Evolutionary conservation across 2,329 filamentous ascomycete species (phyloP).

Genomic region (Botrytis tulipae): DNA sequence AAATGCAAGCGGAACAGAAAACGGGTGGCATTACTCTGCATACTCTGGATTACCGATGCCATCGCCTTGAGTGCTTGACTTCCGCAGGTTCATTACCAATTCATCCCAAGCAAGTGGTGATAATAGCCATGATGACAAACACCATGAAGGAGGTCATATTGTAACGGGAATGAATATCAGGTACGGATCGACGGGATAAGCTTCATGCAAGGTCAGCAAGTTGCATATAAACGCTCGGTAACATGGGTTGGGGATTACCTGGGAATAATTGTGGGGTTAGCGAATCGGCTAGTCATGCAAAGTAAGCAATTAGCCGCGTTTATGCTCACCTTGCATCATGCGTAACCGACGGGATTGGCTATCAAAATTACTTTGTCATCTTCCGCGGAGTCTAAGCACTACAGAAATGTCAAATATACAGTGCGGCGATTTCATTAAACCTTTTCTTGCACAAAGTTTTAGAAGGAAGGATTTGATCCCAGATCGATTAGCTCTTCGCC

Average conservation of each 20-base stretch:
- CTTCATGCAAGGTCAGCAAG: slow-evolving; percentile 1
- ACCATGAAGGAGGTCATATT: neutral
- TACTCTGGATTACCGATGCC: neutral
- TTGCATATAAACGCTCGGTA: neutral
- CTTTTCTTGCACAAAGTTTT: neutral
- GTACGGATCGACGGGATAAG: neutral
- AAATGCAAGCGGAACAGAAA: neutral
- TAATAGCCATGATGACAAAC: no score
- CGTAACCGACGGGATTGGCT: neutral
- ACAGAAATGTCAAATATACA: neutral
- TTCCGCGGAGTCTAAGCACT: neutral
- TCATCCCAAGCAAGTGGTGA: no score
- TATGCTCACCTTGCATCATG: slow-evolving; percentile 4
- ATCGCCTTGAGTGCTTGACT: neutral
- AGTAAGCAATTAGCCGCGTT: neutral
- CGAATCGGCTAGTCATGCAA: neutral
- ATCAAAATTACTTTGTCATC: neutral
- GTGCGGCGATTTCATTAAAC: neutral
- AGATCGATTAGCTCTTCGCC: neutral
- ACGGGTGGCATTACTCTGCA: neutral
- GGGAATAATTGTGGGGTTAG: neutral
- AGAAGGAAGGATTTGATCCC: neutral
- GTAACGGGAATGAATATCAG: neutral
- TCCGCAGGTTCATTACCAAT: neutral
- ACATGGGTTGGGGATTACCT: neutral